Percentiles rank a stretch among this genome's conserved stretches.
Evolutionary conservation across 2,329 filamentous ascomycete species (phyloP).

Genomic region (Byssothecium circinans): DNA sequence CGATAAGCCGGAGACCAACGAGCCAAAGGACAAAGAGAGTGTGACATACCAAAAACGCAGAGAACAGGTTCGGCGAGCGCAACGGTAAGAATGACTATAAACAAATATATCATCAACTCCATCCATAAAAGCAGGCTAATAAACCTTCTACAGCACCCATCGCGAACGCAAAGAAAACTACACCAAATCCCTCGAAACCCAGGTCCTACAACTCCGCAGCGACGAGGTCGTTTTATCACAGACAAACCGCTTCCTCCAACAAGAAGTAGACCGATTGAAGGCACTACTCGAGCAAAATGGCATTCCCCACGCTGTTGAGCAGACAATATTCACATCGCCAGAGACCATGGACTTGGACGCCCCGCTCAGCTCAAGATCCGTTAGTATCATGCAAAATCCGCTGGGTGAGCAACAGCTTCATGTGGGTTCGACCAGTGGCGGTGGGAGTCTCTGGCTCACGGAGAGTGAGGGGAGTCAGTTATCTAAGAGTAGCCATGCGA

Average conservation of each 20-base stretch:
- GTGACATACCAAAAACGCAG: slow-evolving; percentile 28
- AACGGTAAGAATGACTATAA: slow-evolving; percentile 21
- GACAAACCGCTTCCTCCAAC: slow-evolving; percentile 21
- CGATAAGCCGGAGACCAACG: not conserved
- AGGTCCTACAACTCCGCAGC: slow-evolving; percentile 26
- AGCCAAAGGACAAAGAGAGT: slow-evolving; percentile 8
- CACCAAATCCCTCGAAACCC: slow-evolving; percentile 25
- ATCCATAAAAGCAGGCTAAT: too few relatives aligned
- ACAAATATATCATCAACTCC: not conserved
- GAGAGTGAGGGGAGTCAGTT: slow-evolving; percentile 12
- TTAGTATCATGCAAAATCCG: slow-evolving; percentile 6
- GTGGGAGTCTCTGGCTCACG: slow-evolving; percentile 10
- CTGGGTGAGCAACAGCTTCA: slow-evolving; percentile 13
- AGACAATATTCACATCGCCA: not conserved
- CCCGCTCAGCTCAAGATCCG: not conserved
- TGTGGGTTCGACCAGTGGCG: not conserved
- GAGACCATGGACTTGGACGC: not conserved
- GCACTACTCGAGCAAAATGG: slow-evolving; percentile 17
- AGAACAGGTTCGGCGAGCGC: slow-evolving; percentile 42
- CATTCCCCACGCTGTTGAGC: slow-evolving; percentile 16
- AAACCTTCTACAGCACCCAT: slow-evolving; percentile 25
- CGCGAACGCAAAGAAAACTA: slow-evolving; percentile 31
- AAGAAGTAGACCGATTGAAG: slow-evolving; percentile 23
- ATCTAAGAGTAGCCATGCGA: not conserved
- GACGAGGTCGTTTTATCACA: slow-evolving; percentile 27